Base-by-base conservation (phyloP, 257 asterid genomes). In the Przewalskia tangutica region DNA sequence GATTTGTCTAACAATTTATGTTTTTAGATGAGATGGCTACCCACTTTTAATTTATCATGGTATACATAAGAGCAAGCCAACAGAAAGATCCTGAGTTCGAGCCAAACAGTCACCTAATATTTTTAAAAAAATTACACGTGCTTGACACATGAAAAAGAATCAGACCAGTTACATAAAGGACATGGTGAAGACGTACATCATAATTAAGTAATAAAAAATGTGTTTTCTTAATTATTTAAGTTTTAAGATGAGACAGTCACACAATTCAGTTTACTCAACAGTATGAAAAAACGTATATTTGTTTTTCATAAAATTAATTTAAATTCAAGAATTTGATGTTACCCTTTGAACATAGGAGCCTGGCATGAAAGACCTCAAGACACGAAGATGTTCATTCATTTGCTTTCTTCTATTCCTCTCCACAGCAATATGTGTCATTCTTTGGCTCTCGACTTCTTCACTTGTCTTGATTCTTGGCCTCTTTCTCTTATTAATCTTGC, bases 401-500 rank as follows among this genome's bases (percentile, higher is more conserved):
- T 81, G 82, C 11, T 80, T 83, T 8, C 87, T 75, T 23, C 87
- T 80, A 76, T 84, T 84, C 70, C 87, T 80, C 7, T 84, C 87
- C 1, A 84, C 87, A 54, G 87, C 87, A 81, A 84, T 84, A 81
- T 84, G 87, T 27, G 71, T 84, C 84, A 84, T 84, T 64, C 87
- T 80, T 51, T 84, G 87, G 44, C 66, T 84, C 64, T 84, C 87
- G 8, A 58, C 70, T 44, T 81, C 87, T 14, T 81, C 87, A n/a
- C 54, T 42, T 14, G 70, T 56, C 63, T 73, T 84, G 8, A 40
- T 34, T 80, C 76, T 75, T 66, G 63, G 82, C 34, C 87, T 44
- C 17, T 84, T 84, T 59, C 83, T 90, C 93, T 94, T 94, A 84
- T 89, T 89, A 40, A 16, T 50, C 78, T 88, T 86, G 1, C 59